Conservation (phyloP, 257 asterid species). For the Scutellaria minor region DNA sequence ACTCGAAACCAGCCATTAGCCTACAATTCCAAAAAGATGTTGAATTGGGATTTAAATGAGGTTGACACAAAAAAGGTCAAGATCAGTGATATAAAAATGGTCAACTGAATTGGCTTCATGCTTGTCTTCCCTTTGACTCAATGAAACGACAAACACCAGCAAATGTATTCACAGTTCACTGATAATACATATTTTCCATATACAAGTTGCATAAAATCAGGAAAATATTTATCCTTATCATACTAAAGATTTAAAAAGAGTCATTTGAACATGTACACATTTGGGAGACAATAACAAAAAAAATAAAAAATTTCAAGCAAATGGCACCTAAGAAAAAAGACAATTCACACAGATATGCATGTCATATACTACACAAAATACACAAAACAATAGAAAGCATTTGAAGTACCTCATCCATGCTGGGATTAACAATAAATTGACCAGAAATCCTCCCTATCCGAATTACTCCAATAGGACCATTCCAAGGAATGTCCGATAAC, state of each 20-base stretch:
- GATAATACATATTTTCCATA: not conserved
- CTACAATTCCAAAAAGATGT: conserved; percentile 5
- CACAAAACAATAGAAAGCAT: not conserved
- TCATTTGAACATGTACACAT: not conserved
- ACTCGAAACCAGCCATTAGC: conserved; percentile 5
- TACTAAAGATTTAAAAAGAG: not conserved
- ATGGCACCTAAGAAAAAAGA: not conserved
- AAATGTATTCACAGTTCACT: not conserved
- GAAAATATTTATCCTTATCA: not conserved
- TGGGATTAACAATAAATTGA: conserved; percentile 83
- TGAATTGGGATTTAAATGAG: not conserved
- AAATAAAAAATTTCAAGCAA: not conserved
- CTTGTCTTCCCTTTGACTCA: conserved; percentile 2
- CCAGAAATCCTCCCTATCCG: conserved; percentile 90
- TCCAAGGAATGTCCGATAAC: conserved; percentile 98
- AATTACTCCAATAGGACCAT: conserved; percentile 95
- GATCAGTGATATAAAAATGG: conserved; percentile 3
- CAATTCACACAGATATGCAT: not conserved
- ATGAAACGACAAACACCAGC: conserved; percentile 14
- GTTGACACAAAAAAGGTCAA: conserved; percentile 1
- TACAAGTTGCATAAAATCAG: not conserved
- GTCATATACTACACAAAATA: not conserved
- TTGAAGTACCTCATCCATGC: conserved; percentile 82
- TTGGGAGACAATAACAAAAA: not conserved
- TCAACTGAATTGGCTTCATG: conserved; percentile 8